phyloP scores from a whole-genome alignment of 176 grass and related monocot species.

The Typha latifolia region DNA sequence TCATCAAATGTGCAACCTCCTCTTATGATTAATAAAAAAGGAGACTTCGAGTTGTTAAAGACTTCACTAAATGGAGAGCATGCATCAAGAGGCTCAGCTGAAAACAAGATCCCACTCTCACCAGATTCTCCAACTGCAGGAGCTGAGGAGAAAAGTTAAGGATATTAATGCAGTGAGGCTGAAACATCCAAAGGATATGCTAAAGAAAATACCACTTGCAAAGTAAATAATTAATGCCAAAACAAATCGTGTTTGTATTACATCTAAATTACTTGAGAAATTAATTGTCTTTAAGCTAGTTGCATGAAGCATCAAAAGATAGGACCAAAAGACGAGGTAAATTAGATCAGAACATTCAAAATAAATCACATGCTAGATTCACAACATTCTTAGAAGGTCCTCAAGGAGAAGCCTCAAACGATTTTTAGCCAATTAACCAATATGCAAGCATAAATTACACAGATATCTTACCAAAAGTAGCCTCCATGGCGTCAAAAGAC shows the following conservation, averaged over 20 bases:
- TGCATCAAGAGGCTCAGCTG: slow-evolving; percentile 65
- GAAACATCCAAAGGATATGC: not conserved
- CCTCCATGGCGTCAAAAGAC: slow-evolving; percentile 53
- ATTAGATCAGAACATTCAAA: too few relatives aligned
- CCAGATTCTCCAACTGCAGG: slow-evolving; percentile 67
- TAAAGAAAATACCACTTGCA: not conserved
- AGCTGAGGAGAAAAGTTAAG: slow-evolving; percentile 47
- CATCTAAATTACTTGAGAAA: too few relatives aligned
- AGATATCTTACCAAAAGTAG: slow-evolving; percentile 45
- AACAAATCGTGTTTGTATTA: too few relatives aligned
- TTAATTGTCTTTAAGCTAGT: too few relatives aligned
- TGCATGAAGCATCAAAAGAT: too few relatives aligned
- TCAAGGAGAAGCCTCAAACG: too few relatives aligned
- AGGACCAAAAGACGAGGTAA: too few relatives aligned
- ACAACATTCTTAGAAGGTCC: not conserved
- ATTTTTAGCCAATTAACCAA: too few relatives aligned
- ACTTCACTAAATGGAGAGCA: slow-evolving; percentile 44
- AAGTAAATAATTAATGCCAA: not conserved
- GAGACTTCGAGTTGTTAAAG: slow-evolving; percentile 23
- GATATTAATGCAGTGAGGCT: slow-evolving; percentile 1
- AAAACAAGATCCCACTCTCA: slow-evolving; percentile 46
- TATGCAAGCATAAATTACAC: too few relatives aligned
- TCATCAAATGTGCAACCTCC: slow-evolving; percentile 78
- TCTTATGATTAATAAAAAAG: slow-evolving; percentile 60
- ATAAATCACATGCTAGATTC: too few relatives aligned